A percentile compares a stretch with the other conserved stretches of the same genome.
These are phyloP conservation scores for Kalanchoe fedtschenkoi DNA, from an alignment of 164 flowering plant genomes.

Conservation along the genomic window DNA sequence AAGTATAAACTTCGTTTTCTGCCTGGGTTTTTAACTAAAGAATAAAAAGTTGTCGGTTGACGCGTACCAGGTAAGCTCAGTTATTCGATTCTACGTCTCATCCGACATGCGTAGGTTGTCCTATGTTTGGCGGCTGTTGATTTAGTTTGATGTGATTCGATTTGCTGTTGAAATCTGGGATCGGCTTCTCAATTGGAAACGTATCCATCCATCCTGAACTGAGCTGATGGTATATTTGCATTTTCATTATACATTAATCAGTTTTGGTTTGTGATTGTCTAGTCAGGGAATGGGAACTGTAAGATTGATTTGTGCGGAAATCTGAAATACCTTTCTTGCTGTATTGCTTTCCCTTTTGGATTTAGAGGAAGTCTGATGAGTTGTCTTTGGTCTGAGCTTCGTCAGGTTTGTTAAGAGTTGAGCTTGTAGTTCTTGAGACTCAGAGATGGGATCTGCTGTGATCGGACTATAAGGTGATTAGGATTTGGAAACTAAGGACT, in stretches of 20 bases:
- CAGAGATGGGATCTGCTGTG: too few relatives aligned
- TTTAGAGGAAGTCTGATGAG: too few relatives aligned
- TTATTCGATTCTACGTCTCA: not conserved
- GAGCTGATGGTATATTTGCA: not conserved
- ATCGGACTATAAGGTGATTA: not conserved
- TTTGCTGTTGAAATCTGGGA: not conserved
- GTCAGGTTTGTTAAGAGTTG: not conserved
- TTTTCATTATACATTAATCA: not conserved
- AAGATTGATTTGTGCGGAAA: not conserved
- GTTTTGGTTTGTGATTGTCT: not conserved
- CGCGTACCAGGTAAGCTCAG: not conserved
- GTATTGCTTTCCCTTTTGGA: not conserved
- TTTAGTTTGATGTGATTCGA: not conserved
- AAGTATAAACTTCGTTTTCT: not conserved
- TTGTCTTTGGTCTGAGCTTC: not conserved
- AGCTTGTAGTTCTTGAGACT: not conserved
- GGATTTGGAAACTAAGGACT: not conserved
- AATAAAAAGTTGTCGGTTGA: too few relatives aligned
- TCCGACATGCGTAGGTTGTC: not conserved
- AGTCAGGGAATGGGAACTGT: not conserved
- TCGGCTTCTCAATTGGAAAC: not conserved
- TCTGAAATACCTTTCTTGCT: too few relatives aligned
- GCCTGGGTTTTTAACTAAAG: not conserved
- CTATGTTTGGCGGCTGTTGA: not conserved
- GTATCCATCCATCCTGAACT: not conserved